Conservation (phyloP, 768 basidiomycete genomes). For the Botryobasidium botryosum region DNA sequence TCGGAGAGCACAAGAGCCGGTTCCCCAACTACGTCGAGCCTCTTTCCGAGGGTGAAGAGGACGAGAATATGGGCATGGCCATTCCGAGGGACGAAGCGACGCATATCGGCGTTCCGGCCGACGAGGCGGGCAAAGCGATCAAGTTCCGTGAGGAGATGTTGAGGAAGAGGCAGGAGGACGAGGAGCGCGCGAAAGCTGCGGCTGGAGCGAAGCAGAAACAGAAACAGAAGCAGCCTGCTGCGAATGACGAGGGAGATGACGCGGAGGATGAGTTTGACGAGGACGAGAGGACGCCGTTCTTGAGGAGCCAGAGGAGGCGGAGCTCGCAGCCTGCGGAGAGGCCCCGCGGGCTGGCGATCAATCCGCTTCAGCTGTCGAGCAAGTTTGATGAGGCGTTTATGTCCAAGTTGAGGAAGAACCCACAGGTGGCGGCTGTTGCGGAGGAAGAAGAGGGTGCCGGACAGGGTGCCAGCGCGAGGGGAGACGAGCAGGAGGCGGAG, state of each 20-base stretch:
- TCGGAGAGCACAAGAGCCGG: constrained; percentile 19
- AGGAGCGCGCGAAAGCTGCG: constrained; percentile 23
- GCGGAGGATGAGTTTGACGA: constrained; percentile 16
- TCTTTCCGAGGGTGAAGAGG: constrained; percentile 88
- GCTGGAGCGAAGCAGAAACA: constrained; percentile 13
- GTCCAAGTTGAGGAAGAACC: constrained; percentile 31
- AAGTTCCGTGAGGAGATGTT: constrained; percentile 73
- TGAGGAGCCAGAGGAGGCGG: constrained; percentile 16
- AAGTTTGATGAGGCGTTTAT: constrained; percentile 73
- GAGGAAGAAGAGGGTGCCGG: constrained; percentile 20
- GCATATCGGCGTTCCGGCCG: constrained; percentile 56
- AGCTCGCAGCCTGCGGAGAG: constrained; percentile 3
- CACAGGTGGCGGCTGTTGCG: constrained; percentile 7
- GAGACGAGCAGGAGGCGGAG: constrained; percentile 24
- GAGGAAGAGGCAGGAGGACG: constrained; percentile 16
- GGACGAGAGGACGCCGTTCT: constrained; percentile 26
- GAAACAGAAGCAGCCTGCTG: too few species aligned
- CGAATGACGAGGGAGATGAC: constrained; percentile 14
- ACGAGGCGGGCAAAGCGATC: constrained; percentile 67
- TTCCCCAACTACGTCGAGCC: constrained; percentile 58
- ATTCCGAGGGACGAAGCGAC: constrained; percentile 70
- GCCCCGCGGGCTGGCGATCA: constrained; percentile 40
- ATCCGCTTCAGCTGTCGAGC: constrained; percentile 71
- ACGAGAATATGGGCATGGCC: constrained; percentile 47
- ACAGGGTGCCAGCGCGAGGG: too few species aligned